Evolutionary conservation across 208 protist species (phyloP), one percentile per base, ranked within the genome.

Genomic region (Acanthamoeba castellanii): DNA sequence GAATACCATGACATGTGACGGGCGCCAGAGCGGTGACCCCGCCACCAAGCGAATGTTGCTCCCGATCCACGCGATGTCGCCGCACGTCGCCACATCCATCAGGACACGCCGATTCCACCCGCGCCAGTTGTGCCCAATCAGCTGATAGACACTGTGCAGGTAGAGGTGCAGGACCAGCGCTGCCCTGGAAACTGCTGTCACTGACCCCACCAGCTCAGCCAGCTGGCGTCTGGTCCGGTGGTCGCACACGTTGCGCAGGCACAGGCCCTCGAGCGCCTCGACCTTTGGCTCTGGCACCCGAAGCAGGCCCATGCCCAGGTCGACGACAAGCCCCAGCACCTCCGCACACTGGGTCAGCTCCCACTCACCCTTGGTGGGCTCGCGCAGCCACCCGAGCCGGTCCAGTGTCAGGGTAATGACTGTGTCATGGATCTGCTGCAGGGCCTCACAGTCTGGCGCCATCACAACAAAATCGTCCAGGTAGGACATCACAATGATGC

Each of bases 351-450:
- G 76, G 3, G 76, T 6, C 5, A 32, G 76, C 76, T 85, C 32
- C 76, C 76, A 85, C 45, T 57, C 18, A 32, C 76, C 76, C 47
- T 85, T 85, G 16, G 76, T 32, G 6, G 76, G 20, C 47, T 85
- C 32, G 6, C 14, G 37, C 11, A 85, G 6, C 76, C 76, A 85
- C 11, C 76, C 76, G 25, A 85, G 27, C 32, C 20, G 3, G 22
- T 5, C 22, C 3, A 85, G 47, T 4, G 47, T 27, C 2, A 32
- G 76, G 14, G 11, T 30, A 13, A 85, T 57, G 37, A 85, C 52
- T n/a, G 22, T 3, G 76, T 85, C 76, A 3, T 25, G 34, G 6
- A 85, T 52, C 47, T 14, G 11, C 76, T 3, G 14, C 20, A 57
- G 45, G 32, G 2, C 76, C 37, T 47, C 64, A 3, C 1, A 3